These are phyloP conservation scores for Salisapilia sapeloensis DNA, from an alignment of 352 stramenopile species.

Conservation along the genomic window DNA sequence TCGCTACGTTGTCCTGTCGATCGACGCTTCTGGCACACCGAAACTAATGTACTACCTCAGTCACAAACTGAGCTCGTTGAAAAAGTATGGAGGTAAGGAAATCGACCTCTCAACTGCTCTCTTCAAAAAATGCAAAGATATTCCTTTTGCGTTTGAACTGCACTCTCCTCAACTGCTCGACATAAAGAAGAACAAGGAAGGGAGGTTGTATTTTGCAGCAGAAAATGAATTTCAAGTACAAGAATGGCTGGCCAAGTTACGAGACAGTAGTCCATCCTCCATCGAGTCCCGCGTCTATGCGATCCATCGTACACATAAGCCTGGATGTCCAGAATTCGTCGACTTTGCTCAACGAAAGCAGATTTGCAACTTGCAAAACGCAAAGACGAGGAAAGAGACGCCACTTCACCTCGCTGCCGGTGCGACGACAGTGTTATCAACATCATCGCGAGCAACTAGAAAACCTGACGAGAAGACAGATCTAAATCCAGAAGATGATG, in stretches of 20 bases:
- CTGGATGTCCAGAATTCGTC: constrained; percentile 37
- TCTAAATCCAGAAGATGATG: constrained; percentile 3
- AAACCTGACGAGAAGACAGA: not conserved
- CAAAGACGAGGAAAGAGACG: constrained; percentile 13
- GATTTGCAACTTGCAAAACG: constrained; percentile 17
- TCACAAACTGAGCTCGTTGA: constrained; percentile 20
- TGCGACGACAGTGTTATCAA: constrained; percentile 10
- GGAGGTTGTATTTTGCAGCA: constrained; percentile 74
- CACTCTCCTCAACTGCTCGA: constrained; percentile 76
- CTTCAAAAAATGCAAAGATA: constrained; percentile 66
- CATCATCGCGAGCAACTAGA: constrained; percentile 11
- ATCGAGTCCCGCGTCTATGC: constrained; percentile 64
- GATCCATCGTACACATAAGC: constrained; percentile 52
- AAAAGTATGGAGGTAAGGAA: constrained; percentile 17
- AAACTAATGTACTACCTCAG: constrained; percentile 57
- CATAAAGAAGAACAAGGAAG: constrained; percentile 76
- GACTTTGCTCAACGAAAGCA: constrained; percentile 31
- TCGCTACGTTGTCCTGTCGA: constrained; percentile 48
- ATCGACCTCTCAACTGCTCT: constrained; percentile 48
- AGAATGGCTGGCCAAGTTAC: constrained; percentile 74
- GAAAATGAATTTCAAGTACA: constrained; percentile 79
- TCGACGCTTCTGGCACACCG: constrained; percentile 12
- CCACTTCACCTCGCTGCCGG: constrained; percentile 53
- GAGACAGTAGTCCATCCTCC: constrained; percentile 49
- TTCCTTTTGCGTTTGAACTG: constrained; percentile 78